Base-by-base conservation (phyloP, 2,329 filamentous ascomycete species). In the Colletotrichum sp. region DNA sequence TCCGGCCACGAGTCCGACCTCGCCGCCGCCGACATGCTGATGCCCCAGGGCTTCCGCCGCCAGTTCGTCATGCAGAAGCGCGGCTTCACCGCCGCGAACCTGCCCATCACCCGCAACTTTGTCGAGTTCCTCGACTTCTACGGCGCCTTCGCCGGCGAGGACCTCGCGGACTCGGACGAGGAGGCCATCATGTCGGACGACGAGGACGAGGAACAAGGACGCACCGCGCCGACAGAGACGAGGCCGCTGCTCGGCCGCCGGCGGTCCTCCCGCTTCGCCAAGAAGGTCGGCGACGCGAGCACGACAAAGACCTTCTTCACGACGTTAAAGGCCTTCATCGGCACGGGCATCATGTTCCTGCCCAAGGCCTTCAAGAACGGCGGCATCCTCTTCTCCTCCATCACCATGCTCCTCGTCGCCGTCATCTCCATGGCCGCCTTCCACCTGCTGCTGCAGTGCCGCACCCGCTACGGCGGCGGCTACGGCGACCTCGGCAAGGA, bases 321-420 rank as follows among this genome's bases (percentile, higher is more conserved):
- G 0, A 87, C 95, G 12, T 86, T 96, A 68, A 96, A 96, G 83
- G 94, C 94, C 2, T 96, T 96, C 80, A 90, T 96, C 67, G 94
- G 94, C 64, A 96, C 94, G 1, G 94, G 94, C 76, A 95, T 96
- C 82, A 95, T 96, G 92, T 96, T 96, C 81, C 83, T 96, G 60
- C 94, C 94, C 63, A 95, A 95, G 81, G 94, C 94, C 0, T 96
- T 95, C 85, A 91, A 92, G 80, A 96, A 96, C 78, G 94, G 94
- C 44, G 94, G 94, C 28, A 92, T 96, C 68, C 86, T 95, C 13
- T 96, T 96, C 81, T 95, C 94, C 0, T 93, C 92, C 0, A 84
- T 95, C 66, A 92, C 93, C 0, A 89, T 96, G 78, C 84, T 95
- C 62, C 85, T 87, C 12, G 90, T 95, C 4, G 92, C 94, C 3